Evolutionary conservation across 2,329 filamentous ascomycete species (phyloP), one percentile per base, ranked within the genome.

Genomic region (Aureobasidium lini): DNA sequence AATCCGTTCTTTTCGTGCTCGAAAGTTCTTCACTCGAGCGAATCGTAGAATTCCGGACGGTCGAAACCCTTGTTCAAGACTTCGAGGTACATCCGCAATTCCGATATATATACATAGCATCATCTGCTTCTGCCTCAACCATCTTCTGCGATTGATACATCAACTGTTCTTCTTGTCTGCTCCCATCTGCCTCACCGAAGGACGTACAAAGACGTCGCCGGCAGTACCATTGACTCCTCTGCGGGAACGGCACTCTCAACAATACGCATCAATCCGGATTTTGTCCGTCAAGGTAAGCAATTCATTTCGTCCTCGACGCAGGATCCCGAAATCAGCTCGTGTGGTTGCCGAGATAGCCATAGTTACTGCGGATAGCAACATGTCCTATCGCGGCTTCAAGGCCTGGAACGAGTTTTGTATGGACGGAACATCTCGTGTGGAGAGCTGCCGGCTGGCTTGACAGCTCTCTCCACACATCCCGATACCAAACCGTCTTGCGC

Each of bases 41-140:
- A 57, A 57, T 39, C 53, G 53, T 47, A 47, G 23, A 29, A 47
- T 47, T 18, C 16, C 53, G 42, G 32, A 16, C 37, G 8, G 34
- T 18, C 11, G 23, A 31, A 28, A 29, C 5, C 18, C 53, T 47
- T 29, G 18, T 57, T n/a, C 18, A 29, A 47, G 16, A 29, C 28
- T 44, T 23, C 16, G 28, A 23, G 15, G 8, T 37, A 36, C 11
- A 37, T 57, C 53, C 53, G 53, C 42, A 43, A 29, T 6, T 31
- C 42, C 53, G 40, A 34, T 47, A 57, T 57, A 57, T 57, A 57
- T 57, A 57, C 47, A 57, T 37, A 47, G 31, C 18, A 16, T 46
- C 34, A 57, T 47, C 32, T 9, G 16, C 53, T 47, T 57, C 32
- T 16, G 34, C 37, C 29, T 56, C 11, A 10, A 56, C n/a, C 16